A percentile compares a stretch with the other conserved stretches of the same genome.
phyloP scores from a whole-genome alignment of 441 rosid species.

The Eruca vesicaria region DNA sequence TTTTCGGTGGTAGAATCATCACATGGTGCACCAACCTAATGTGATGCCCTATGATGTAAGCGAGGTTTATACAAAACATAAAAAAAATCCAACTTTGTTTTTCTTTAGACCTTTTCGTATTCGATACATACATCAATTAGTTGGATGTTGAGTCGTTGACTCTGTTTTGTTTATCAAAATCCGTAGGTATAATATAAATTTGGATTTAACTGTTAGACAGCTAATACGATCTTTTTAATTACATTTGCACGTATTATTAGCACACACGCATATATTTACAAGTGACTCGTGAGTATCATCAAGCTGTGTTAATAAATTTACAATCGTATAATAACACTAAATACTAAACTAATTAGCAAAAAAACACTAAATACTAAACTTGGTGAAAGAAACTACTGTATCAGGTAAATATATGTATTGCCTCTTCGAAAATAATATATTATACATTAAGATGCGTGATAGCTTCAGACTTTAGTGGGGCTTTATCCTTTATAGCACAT shows the following conservation, averaged over 20 bases:
- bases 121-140: neutral
- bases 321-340: neutral
- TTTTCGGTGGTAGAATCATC: slow-evolving; percentile 28
- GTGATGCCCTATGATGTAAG: slow-evolving; percentile 29
- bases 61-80: slow-evolving; percentile 1
- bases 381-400: slow-evolving; percentile 1
- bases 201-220: slow-evolving; percentile 3
- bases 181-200: neutral
- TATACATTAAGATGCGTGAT: slow-evolving; percentile 20
- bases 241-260: neutral
- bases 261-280: neutral
- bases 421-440: slow-evolving; percentile 13
- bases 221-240: neutral
- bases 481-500: slow-evolving; percentile 8
- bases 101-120: neutral
- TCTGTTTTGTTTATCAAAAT: slow-evolving; percentile 11
- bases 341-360: too few species aligned
- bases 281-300: neutral
- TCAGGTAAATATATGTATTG: neutral
- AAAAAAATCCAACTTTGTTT: neutral
- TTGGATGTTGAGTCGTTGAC: slow-evolving; percentile 28
- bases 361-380: too few species aligned
- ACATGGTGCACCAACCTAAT: too few species aligned
- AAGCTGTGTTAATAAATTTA: neutral
- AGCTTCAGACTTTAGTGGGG: slow-evolving; percentile 28